These are phyloP conservation scores for Nidula microcarpa DNA, from an alignment of 768 basidiomycete genomes.

Conservation along the genomic window DNA sequence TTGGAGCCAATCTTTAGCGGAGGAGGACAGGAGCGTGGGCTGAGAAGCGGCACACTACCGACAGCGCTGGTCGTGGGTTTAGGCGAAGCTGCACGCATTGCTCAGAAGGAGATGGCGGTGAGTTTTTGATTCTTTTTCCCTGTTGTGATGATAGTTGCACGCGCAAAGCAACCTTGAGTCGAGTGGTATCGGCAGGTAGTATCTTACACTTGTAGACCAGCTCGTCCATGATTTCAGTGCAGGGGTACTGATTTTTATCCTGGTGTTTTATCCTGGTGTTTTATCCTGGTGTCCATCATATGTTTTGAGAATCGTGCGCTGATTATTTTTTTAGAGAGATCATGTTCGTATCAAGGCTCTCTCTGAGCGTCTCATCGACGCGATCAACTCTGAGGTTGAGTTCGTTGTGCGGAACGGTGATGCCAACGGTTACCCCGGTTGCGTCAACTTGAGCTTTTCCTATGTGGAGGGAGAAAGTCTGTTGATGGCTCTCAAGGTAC, in stretches of 20 bases:
- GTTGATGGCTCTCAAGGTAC: slow-evolving; percentile 94
- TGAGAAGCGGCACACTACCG: slow-evolving; percentile 93
- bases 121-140: slow-evolving; percentile 33
- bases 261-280: slow-evolving; percentile 1
- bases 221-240: slow-evolving; percentile 72
- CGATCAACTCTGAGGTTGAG: slow-evolving; percentile 81
- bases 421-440: slow-evolving; percentile 87
- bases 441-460: slow-evolving; percentile 92
- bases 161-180: slow-evolving; percentile 29
- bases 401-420: slow-evolving; percentile 96
- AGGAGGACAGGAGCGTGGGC: slow-evolving; percentile 94
- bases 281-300: not conserved
- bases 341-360: slow-evolving; percentile 69
- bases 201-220: slow-evolving; percentile 25
- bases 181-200: slow-evolving; percentile 32
- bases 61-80: slow-evolving; percentile 87
- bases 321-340: slow-evolving; percentile 58
- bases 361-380: slow-evolving; percentile 75
- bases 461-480: slow-evolving; percentile 98
- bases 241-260: slow-evolving; percentile 81
- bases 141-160: slow-evolving; percentile 47
- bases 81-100: slow-evolving; percentile 92
- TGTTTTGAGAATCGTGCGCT: not conserved
- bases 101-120: slow-evolving; percentile 89
- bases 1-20: slow-evolving; percentile 94